phyloP scores from a whole-genome alignment of 2,329 filamentous ascomycete genomes.

The Calonectria multiphialidica region DNA sequence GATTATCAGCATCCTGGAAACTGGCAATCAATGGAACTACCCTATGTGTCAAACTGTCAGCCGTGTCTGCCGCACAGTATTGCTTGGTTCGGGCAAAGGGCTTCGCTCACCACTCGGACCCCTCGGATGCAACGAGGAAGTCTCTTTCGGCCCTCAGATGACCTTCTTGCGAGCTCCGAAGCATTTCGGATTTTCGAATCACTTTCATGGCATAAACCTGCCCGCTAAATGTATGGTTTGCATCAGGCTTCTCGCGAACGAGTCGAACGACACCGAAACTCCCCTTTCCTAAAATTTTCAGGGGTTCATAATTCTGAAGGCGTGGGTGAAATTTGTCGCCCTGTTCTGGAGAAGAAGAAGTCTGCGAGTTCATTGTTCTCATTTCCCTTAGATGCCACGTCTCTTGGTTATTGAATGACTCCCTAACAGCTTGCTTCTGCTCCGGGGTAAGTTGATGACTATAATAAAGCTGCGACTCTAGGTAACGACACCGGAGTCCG shows the following conservation, averaged over 20 bases:
- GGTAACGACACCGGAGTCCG: slow-evolving; percentile 46
- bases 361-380: slow-evolving; percentile 76
- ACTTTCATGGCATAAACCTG: slow-evolving; percentile 96
- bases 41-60: slow-evolving; percentile 57
- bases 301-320: slow-evolving; percentile 73
- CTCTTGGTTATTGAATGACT: slow-evolving; percentile 75
- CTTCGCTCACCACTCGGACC: slow-evolving; percentile 76
- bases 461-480: slow-evolving; percentile 66
- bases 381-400: slow-evolving; percentile 80
- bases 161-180: slow-evolving; percentile 90
- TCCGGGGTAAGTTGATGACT: slow-evolving; percentile 63
- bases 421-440: slow-evolving; percentile 66
- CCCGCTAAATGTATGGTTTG: slow-evolving; percentile 42
- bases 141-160: slow-evolving; percentile 93
- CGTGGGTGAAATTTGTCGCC: slow-evolving; percentile 25
- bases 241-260: slow-evolving; percentile 74
- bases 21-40: slow-evolving; percentile 88
- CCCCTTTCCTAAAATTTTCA: slow-evolving; percentile 90
- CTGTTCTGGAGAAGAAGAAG: slow-evolving; percentile 43
- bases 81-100: not conserved
- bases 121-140: slow-evolving; percentile 89
- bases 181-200: slow-evolving; percentile 93
- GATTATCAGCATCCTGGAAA: slow-evolving; percentile 85
- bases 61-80: not conserved
- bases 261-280: slow-evolving; percentile 94